Base-by-base conservation (phyloP, 352 stramenopile species). In the Phytopythium boreale region DNA sequence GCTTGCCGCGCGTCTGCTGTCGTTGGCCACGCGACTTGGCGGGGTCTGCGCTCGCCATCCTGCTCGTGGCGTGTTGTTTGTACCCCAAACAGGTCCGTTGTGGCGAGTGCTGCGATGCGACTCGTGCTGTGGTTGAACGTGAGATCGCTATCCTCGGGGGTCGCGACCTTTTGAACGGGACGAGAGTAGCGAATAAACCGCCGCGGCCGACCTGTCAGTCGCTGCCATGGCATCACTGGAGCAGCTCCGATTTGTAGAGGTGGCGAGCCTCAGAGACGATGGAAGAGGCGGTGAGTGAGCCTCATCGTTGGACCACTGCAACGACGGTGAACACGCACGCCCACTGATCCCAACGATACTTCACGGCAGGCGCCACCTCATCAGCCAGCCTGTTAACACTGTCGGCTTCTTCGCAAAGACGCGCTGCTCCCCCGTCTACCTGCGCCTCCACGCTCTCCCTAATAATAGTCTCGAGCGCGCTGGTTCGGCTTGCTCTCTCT, bases 1-100 rank as follows among this genome's bases (percentile, higher is more conserved):
- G 69, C 29, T 72, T 60, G 55, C 34, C 19, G 4, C 44, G 26
- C 29, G 56, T 43, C 56, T 55, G 37, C 19, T 52, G 31, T 24
- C 20, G 3, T 29, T 43, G 47, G 39, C 37, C 19, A 3, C 44
- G 27, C 49, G 49, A n/a, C 17, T 12, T 56, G 49, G 26, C 4
- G 14, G 49, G 2, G 17, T 31, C 26, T 17, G 47, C 47, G 47
- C 24, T 53, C 47, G 49, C 49, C 49, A 56, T n/a, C n/a, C n/a
- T n/a, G n/a, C n/a, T n/a, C n/a, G n/a, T 56, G 14, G 5, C 15
- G 1, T 14, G 43, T 17, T 19, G 43, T 8, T 34, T 34, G 4
- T 10, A 1, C n/a, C n/a, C 24, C 44, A 6, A n/a, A 46, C 46
- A 26, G 27, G 43, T 50, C 43, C 20, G 9, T 19, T 11, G 44